phyloP scores from a whole-genome alignment of 176 grass and related monocot species.

The Calamus simplicifolius region DNA sequence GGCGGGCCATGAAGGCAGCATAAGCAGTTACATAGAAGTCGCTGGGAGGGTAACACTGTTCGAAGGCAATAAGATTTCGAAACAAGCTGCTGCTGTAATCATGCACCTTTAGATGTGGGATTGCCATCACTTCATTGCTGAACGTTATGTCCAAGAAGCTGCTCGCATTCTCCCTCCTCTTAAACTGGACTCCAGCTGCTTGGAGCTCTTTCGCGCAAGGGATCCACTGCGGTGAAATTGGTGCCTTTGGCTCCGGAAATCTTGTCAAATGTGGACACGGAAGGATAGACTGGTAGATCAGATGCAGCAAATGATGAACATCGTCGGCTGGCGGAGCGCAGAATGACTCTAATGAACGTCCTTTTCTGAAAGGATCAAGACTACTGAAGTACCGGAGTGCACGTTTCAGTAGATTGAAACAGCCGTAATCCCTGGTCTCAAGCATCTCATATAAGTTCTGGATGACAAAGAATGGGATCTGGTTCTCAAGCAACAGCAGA shows the following conservation, averaged over 20 bases:
- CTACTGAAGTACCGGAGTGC: not conserved
- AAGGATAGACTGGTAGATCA: conserved; percentile 6
- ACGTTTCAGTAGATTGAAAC: too few species aligned
- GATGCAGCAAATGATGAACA: conserved; percentile 10
- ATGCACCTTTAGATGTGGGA: not conserved
- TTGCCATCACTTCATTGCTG: not conserved
- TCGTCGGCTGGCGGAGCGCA: too few species aligned
- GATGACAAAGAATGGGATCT: conserved; percentile 11
- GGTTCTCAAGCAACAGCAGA: conserved; percentile 1
- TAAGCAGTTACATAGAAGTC: not conserved
- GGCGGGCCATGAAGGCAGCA: not conserved
- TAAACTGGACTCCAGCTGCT: not conserved
- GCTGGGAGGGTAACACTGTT: conserved; percentile 2
- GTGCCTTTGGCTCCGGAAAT: too few species aligned
- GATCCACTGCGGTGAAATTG: not conserved
- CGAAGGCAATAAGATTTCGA: conserved; percentile 17
- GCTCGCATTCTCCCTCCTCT: not conserved
- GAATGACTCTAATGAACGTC: not conserved
- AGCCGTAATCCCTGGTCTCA: too few species aligned
- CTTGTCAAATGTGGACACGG: too few species aligned
- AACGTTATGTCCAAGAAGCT: conserved; percentile 18
- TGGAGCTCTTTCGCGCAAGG: not conserved
- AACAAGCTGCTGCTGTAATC: not conserved
- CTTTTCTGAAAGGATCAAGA: not conserved
- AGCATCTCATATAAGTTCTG: not conserved